phyloP scores from a whole-genome alignment of 148 eudicot species.

The Vaccinium myrtillus region DNA sequence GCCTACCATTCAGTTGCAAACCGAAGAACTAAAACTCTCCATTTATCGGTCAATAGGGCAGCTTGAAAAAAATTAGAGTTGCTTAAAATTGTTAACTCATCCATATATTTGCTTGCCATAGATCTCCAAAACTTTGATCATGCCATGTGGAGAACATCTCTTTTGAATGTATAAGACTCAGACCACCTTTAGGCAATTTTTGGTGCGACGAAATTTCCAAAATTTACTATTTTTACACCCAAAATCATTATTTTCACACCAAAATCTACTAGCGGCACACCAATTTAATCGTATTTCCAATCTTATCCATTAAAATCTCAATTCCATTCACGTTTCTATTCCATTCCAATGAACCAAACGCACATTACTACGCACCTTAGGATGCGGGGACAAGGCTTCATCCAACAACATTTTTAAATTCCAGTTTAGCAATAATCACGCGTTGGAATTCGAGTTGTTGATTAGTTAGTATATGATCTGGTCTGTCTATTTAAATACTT shows the following conservation, averaged over 20 bases:
- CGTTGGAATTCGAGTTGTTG: constrained; percentile 1
- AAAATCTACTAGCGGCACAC: no score
- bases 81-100: background rate
- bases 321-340: no score
- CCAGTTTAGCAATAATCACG: background rate
- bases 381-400: background rate
- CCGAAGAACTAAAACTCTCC: background rate
- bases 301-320: no score
- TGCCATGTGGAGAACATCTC: background rate
- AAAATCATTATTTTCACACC: no score
- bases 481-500: background rate
- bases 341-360: background rate
- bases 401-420: background rate
- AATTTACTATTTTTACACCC: no score
- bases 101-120: background rate
- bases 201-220: background rate
- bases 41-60: background rate
- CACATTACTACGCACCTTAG: background rate
- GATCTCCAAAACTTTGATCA: background rate
- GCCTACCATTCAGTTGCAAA: background rate
- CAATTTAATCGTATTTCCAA: no score
- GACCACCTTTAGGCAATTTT: background rate
- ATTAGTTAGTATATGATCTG: background rate
- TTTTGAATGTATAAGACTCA: background rate
- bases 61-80: background rate